Percentiles rank a stretch among this genome's conserved stretches.
phyloP scores from a whole-genome alignment of 2,329 filamentous ascomycete species.

The Ophiostoma sp. region DNA sequence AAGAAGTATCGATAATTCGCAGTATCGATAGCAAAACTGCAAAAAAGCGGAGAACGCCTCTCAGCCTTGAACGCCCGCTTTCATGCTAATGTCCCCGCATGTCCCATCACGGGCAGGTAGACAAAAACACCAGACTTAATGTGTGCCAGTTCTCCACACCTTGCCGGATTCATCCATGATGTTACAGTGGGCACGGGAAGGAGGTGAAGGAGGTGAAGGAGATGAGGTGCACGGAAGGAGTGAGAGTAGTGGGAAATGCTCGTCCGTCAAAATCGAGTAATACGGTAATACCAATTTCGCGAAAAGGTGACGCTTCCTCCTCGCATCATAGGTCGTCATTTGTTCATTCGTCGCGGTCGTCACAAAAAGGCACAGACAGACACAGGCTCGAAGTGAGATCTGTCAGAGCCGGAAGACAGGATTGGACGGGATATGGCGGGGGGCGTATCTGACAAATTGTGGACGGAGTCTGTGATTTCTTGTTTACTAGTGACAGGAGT shows the following conservation, averaged over 20 bases:
- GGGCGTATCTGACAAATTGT: neutral
- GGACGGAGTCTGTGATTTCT: neutral
- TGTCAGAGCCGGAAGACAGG: neutral
- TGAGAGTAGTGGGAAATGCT: neutral
- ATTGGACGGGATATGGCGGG: neutral
- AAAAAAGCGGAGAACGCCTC: neutral
- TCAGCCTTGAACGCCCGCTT: neutral
- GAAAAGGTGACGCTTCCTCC: neutral
- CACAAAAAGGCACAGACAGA: too few species aligned
- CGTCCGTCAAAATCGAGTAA: neutral
- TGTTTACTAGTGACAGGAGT: neutral
- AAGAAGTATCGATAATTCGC: neutral
- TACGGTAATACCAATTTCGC: neutral
- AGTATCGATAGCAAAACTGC: neutral
- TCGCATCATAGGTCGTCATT: neutral
- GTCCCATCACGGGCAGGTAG: neutral
- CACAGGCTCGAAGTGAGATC: neutral
- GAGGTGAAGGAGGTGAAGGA: neutral
- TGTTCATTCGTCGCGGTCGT: too few species aligned
- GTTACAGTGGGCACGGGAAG: neutral
- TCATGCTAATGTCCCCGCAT: neutral
- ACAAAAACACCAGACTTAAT: neutral
- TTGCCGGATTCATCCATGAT: neutral
- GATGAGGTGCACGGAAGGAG: neutral
- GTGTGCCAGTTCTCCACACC: neutral